These are phyloP conservation scores for Aristolochia fimbriata DNA, from an alignment of 164 flowering plant species.

Conservation along the genomic window DNA sequence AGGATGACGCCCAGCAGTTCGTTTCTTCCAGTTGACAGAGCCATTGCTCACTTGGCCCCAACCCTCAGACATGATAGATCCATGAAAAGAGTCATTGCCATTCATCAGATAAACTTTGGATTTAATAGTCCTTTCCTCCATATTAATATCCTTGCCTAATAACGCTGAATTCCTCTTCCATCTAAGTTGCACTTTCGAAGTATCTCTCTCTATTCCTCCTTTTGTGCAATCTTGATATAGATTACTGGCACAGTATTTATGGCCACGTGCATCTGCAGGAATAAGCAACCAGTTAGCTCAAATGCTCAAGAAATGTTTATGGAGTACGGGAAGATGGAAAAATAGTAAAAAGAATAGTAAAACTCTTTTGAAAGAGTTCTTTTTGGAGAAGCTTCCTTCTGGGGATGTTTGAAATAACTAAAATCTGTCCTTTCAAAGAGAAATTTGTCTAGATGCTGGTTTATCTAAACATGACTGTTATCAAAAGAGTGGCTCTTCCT, in stretches of 20 bases:
- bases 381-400: no score
- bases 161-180: slow-evolving; percentile 64
- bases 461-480: no score
- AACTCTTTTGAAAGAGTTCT: no score
- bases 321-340: neutral
- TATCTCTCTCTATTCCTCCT: slow-evolving; percentile 30
- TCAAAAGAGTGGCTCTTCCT: no score
- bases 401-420: no score
- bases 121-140: slow-evolving; percentile 20
- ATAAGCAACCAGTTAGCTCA: neutral
- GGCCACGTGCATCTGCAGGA: slow-evolving; percentile 17
- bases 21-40: no score
- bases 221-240: slow-evolving; percentile 16
- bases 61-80: slow-evolving; percentile 9
- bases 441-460: no score
- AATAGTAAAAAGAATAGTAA: slow-evolving; percentile 8
- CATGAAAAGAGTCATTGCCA: slow-evolving; percentile 13
- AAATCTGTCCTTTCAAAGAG: no score
- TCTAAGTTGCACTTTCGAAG: slow-evolving; percentile 67
- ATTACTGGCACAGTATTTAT: slow-evolving; percentile 33
- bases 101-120: slow-evolving; percentile 15
- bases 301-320: neutral
- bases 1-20: neutral
- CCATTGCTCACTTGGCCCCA: slow-evolving; percentile 3
- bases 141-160: slow-evolving; percentile 19